phyloP scores from a whole-genome alignment of 179 eudicot genomes.

The Actinidia chinensis region DNA sequence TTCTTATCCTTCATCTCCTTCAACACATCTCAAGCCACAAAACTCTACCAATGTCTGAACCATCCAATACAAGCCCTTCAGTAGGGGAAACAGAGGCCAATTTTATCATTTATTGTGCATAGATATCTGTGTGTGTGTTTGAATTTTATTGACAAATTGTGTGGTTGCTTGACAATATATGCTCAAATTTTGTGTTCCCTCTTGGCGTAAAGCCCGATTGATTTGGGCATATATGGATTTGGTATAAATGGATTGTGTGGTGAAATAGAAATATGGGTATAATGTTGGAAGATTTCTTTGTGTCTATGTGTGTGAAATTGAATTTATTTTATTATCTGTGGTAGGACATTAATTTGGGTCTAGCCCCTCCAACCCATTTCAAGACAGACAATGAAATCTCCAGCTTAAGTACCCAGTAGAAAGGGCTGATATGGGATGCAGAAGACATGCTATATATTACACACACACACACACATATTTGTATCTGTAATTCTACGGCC shows the following conservation, averaged over 20 bases:
- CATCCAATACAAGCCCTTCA: background rate
- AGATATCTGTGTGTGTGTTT: background rate
- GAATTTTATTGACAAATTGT: background rate
- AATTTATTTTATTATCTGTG: too few relatives aligned
- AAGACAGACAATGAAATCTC: too few relatives aligned
- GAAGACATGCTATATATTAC: too few relatives aligned
- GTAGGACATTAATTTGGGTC: too few relatives aligned
- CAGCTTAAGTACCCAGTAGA: too few relatives aligned
- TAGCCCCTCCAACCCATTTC: too few relatives aligned
- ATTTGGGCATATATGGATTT: background rate
- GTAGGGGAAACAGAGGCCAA: background rate
- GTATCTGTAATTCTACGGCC: too few relatives aligned
- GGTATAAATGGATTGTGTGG: background rate
- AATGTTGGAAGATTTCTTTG: too few relatives aligned
- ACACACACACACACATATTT: too few relatives aligned
- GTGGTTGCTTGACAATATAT: background rate
- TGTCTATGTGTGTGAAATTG: too few relatives aligned
- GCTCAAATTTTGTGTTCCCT: background rate
- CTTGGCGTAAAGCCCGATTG: background rate
- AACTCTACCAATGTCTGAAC: slow-evolving; percentile 27
- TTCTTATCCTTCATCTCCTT: slow-evolving; percentile 37
- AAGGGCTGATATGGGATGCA: too few relatives aligned
- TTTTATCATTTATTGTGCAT: background rate
- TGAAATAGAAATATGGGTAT: too few relatives aligned
- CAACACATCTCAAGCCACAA: slow-evolving; percentile 22